Base-by-base conservation (phyloP, 768 basidiomycete genomes). In the Lanmaoa rubissima region DNA sequence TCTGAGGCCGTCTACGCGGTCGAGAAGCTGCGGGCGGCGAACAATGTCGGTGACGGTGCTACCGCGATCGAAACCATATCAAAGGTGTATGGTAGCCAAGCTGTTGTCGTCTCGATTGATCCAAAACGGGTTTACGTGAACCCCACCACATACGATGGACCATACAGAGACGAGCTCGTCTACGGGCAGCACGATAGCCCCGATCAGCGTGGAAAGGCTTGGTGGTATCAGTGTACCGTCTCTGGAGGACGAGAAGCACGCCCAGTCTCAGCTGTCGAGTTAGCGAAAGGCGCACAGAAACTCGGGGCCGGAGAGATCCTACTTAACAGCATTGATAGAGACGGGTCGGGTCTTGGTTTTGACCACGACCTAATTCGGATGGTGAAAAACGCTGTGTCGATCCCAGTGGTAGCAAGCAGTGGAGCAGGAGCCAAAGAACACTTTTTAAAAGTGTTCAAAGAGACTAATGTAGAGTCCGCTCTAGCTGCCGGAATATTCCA, bases 171-270 rank as follows among this genome's bases (percentile, higher is more conserved):
- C 31, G 90, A 92, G 67, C 71, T 92, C 21, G 71, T 92, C 28
- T 61, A 66, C 35, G 78, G 75, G 36, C 73, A 70, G 53, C 69
- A 74, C 4, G 76, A 78, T 55, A 73, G 74, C 9, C 69, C 75
- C 9, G 82, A 77, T 55, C 89, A 89, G 60, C 75, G 79, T 51
- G 86, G 84, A 42, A 86, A 84, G 67, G 87, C 85, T 42, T 98
- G 97, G 94, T 98, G 96, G 97, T 99, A 99, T 73, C 94, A 95
- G 69, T 98, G 97, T 73, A 98, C 97, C 12, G 90, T 98, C 46
- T 90, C 87, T 1, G 96, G 97, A 39, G 97, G 97, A 14, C 86
- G 97, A 32, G 90, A 94, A 69, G 61, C 78, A 24, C 85, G 94
- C 13, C 85, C 84, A 36, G 74, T 99, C 34, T 97, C 96, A 14